A percentile compares a stretch with the other conserved stretches of the same genome.
These are phyloP conservation scores for Evansstolkia leycettana DNA, from an alignment of 495 filamentous ascomycete species.

Conservation along the genomic window DNA sequence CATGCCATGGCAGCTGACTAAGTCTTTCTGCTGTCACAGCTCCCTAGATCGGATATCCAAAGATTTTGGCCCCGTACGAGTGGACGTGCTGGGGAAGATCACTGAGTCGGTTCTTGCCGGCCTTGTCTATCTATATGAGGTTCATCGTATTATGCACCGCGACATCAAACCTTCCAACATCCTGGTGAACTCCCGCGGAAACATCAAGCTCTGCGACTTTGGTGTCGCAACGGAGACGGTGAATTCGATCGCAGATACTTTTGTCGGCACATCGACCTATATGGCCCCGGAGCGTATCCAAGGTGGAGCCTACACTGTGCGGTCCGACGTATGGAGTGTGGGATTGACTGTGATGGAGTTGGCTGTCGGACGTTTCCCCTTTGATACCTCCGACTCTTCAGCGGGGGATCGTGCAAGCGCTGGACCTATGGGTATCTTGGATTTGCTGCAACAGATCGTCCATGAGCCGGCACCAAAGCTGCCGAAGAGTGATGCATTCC, in stretches of 20 bases:
- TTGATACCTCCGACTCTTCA: slow-evolving; percentile 64
- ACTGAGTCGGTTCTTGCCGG: slow-evolving; percentile 93
- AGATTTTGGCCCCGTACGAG: slow-evolving; percentile 85
- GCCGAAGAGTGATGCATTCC: slow-evolving; percentile 95
- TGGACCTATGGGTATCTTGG: slow-evolving; percentile 85
- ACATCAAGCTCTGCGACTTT: slow-evolving; percentile 97
- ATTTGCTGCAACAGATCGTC: slow-evolving; percentile 93
- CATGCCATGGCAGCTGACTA: slow-evolving; percentile 15
- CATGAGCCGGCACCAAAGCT: slow-evolving; percentile 88
- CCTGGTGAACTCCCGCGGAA: slow-evolving; percentile 81
- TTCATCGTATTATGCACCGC: slow-evolving; percentile 93
- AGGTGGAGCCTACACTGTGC: slow-evolving; percentile 91
- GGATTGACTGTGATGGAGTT: slow-evolving; percentile 94
- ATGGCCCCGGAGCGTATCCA: slow-evolving; percentile 98
- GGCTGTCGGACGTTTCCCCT: slow-evolving; percentile 92
- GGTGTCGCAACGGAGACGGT: slow-evolving; percentile 92
- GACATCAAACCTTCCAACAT: slow-evolving; percentile 99
- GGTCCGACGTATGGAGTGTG: slow-evolving; percentile 97
- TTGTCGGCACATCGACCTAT: slow-evolving; percentile 96
- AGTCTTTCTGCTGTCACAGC: slow-evolving; percentile 33
- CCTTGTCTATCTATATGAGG: slow-evolving; percentile 85
- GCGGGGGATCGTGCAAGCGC: slow-evolving; percentile 55
- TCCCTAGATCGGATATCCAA: slow-evolving; percentile 92
- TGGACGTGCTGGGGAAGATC: slow-evolving; percentile 99
- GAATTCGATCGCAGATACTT: slow-evolving; percentile 95